A percentile compares a stretch with the other conserved stretches of the same genome.
phyloP scores from a whole-genome alignment of 805 yeast genomes.

The Middelhovenomyces tepae region DNA sequence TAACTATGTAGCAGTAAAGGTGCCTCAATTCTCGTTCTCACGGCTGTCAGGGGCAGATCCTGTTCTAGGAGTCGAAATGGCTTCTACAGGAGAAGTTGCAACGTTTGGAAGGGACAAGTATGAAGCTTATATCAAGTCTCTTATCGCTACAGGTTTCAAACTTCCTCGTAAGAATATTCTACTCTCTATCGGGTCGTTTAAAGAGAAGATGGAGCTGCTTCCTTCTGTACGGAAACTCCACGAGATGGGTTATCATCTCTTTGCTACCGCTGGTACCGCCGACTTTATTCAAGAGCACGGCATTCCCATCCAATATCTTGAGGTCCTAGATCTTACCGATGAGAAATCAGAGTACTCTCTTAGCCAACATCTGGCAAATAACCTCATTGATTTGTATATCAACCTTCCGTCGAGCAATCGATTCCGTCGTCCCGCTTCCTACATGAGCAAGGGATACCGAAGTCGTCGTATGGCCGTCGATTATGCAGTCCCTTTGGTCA shows the following conservation, averaged over 20 bases:
- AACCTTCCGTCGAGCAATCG: constrained; percentile 95
- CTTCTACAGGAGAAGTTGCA: constrained; percentile 98
- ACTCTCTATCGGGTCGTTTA: constrained; percentile 90
- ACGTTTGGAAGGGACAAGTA: constrained; percentile 92
- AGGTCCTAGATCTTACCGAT: constrained; percentile 68
- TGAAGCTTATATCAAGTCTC: constrained; percentile 93
- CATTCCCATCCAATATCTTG: constrained; percentile 90
- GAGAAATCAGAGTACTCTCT: constrained; percentile 91
- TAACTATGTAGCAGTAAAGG: constrained; percentile 92
- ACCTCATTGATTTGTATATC: constrained; percentile 91
- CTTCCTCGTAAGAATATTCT: constrained; percentile 91
- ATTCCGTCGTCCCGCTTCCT: constrained; percentile 97
- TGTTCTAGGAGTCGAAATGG: constrained; percentile 97
- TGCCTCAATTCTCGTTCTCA: constrained; percentile 95
- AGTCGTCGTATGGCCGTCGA: constrained; percentile 99
- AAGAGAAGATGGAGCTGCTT: constrained; percentile 87
- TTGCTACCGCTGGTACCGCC: constrained; percentile 99
- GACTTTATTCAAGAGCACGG: constrained; percentile 94
- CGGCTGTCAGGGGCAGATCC: constrained; percentile 98
- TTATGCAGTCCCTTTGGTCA: constrained; percentile 93
- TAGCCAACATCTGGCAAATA: constrained; percentile 93
- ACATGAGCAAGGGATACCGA: constrained; percentile 93
- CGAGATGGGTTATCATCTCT: constrained; percentile 80
- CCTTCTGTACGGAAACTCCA: constrained; percentile 76
- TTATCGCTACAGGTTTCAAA: constrained; percentile 90